Percentiles rank a stretch among this genome's conserved stretches.
These are phyloP conservation scores for Zygosaccharomyces pseudorouxii DNA, from an alignment of 805 yeast genomes.

Conservation along the genomic window DNA sequence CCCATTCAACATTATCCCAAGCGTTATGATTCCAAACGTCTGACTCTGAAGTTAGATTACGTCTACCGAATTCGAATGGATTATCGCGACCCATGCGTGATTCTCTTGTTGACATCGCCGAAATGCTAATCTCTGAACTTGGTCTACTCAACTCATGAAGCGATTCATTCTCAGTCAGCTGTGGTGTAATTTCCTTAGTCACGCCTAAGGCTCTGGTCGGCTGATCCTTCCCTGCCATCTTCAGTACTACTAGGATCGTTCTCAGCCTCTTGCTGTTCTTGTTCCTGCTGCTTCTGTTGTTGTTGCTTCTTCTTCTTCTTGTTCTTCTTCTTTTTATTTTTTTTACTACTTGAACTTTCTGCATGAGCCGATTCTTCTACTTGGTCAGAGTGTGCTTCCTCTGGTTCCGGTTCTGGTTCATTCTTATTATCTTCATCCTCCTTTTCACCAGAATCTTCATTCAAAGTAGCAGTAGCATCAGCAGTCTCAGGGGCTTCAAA, in stretches of 20 bases:
- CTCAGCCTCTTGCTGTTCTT: background rate
- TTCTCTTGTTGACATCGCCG: constrained; percentile 13
- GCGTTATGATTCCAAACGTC: constrained; percentile 93
- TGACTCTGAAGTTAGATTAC: constrained; percentile 63
- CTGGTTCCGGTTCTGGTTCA: background rate
- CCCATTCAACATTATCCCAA: constrained; percentile 96
- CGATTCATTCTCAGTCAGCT: constrained; percentile 17
- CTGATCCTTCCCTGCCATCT: constrained; percentile 17
- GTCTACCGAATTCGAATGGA: constrained; percentile 90
- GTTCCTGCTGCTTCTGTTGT: constrained; percentile 1
- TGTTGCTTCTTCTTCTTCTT: constrained; percentile 30
- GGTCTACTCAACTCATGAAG: constrained; percentile 24
- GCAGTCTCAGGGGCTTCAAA: background rate
- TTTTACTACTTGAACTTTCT: constrained; percentile 8
- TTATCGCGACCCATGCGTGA: constrained; percentile 74
- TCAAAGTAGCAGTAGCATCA: constrained; percentile 4
- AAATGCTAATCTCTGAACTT: constrained; percentile 10
- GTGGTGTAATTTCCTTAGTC: constrained; percentile 16
- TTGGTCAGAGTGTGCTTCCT: background rate
- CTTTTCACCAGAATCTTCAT: constrained; percentile 12
- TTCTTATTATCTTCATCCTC: constrained; percentile 7
- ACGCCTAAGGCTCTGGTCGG: constrained; percentile 30
- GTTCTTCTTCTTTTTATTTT: constrained; percentile 27
- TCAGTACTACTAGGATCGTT: constrained; percentile 6
- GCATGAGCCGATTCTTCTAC: constrained; percentile 2